A percentile compares a stretch with the other conserved stretches of the same genome.
phyloP scores from a whole-genome alignment of 805 yeast species.

The Kuraishia piskuri region DNA sequence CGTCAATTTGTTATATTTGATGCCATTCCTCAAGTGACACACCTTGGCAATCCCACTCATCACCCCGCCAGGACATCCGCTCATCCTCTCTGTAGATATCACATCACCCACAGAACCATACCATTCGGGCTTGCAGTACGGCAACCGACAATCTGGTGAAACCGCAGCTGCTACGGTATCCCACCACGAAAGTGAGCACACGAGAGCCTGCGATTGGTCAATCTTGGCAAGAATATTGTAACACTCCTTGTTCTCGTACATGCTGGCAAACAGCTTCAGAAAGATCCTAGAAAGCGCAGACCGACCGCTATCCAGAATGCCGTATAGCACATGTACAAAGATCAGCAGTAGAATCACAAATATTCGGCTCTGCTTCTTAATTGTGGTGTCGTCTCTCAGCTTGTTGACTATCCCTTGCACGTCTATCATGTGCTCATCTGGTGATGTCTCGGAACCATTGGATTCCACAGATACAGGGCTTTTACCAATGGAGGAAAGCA shows the following conservation, averaged over 20 bases:
- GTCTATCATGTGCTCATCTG: constrained; percentile 8
- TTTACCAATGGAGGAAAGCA: constrained; percentile 4
- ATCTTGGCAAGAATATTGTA: constrained; percentile 19
- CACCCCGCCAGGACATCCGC: constrained; percentile 34
- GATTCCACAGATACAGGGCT: background rate
- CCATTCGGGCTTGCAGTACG: constrained; percentile 30
- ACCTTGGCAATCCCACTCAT: constrained; percentile 27
- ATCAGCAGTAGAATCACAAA: constrained; percentile 27
- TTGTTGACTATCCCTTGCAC: constrained; percentile 6
- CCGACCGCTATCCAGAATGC: constrained; percentile 30
- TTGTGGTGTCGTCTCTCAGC: constrained; percentile 14
- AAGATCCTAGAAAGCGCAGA: constrained; percentile 28
- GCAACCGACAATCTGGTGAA: constrained; percentile 33
- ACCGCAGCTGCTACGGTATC: constrained; percentile 32
- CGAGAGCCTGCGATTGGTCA: constrained; percentile 23
- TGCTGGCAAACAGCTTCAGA: constrained; percentile 28
- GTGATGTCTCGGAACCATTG: constrained; percentile 8
- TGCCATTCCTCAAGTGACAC: constrained; percentile 17
- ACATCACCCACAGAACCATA: constrained; percentile 20
- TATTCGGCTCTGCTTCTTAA: constrained; percentile 17
- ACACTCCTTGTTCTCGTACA: constrained; percentile 23
- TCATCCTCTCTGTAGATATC: constrained; percentile 25
- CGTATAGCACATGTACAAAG: constrained; percentile 30
- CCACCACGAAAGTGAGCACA: constrained; percentile 29
- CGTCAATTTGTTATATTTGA: constrained; percentile 7